Evolutionary conservation across 495 filamentous ascomycete genomes (phyloP), one percentile per base, ranked within the genome.

Genomic region (Neurospora sp.): DNA sequence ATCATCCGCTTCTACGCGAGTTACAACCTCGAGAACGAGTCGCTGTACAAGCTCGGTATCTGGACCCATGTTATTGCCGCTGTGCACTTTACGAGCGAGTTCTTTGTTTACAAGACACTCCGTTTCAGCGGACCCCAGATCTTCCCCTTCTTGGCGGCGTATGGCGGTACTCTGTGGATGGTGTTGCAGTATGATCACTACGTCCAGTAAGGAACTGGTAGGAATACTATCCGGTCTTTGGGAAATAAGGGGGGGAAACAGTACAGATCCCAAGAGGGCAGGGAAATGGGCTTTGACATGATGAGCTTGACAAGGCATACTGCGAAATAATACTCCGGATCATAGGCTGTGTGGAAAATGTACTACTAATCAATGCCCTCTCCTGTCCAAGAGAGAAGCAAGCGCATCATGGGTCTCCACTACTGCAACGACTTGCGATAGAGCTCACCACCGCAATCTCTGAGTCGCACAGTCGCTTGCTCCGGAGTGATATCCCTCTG

Each of bases 401-500:
- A 61, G 0, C 53, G 53, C 27, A 31, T 61, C 27, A 22, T 53
- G 20, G 2, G 6, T 4, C 40, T 14, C n/a, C 2, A 14, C 78
- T 59, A 82, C 69, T 86, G 78, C 73, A 93, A 72, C 75, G 87
- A 87, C 81, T 90, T 92, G 72, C 96, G 88, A 78, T 98, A 98
- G 70, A 98, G 82, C 81, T 92, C 88, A 7, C 94, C 94, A 0
- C 91, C 93, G 69, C 92, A 86, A 70, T 86, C 85, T 73, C 94
- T 86, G 69, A 99, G 81, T 44, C 88, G 88, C 39, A 89, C 90
- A 38, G 96, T 93, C 14, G 96, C 96, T 80, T 99, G 96, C 81
- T 99, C 96, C 0, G 96, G 94, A 2, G 96, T 99, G 77, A 99
- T 99, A 80, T 99, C 96, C 69, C 96, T 88, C 81, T 99, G 96